Percentiles rank a stretch among this genome's conserved stretches.
Evolutionary conservation across 345 rosid species (phyloP).

Genomic region (Streptanthus diversifolius): DNA sequence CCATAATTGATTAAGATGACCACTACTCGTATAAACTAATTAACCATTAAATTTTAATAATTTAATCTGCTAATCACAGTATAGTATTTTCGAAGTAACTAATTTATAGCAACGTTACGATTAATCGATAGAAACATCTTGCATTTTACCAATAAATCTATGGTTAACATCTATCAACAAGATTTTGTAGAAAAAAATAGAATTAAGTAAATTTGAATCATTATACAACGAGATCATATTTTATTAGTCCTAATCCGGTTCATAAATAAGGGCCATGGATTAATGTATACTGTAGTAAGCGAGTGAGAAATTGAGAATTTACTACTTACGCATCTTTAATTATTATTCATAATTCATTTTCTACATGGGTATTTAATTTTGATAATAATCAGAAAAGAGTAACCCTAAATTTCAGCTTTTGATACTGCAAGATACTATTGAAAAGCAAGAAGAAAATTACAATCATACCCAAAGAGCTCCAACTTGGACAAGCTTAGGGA

Average conservation of each 20-base stretch:
- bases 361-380: conserved; percentile 17
- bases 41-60: background rate
- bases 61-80: background rate
- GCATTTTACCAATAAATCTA: conserved; percentile 1
- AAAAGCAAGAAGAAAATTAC: conserved; percentile 1
- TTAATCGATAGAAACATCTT: background rate
- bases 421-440: conserved; percentile 23
- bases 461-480: conserved; percentile 81
- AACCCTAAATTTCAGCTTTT: conserved; percentile 20
- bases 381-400: conserved; percentile 19
- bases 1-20: background rate
- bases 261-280: conserved; percentile 10
- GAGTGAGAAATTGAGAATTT: background rate
- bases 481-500: conserved; percentile 81
- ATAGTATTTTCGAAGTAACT: background rate
- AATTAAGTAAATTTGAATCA: background rate
- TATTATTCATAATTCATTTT: conserved; percentile 26
- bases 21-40: background rate
- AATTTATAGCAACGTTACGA: background rate
- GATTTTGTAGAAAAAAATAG: background rate
- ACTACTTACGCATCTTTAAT: conserved; percentile 20
- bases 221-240: background rate
- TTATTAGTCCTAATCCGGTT: conserved; percentile 12
- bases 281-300: background rate
- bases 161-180: background rate